These are phyloP conservation scores for Ophiocordyceps camponoti-rufipedis DNA, from an alignment of 2,329 filamentous ascomycete species.

Conservation along the genomic window DNA sequence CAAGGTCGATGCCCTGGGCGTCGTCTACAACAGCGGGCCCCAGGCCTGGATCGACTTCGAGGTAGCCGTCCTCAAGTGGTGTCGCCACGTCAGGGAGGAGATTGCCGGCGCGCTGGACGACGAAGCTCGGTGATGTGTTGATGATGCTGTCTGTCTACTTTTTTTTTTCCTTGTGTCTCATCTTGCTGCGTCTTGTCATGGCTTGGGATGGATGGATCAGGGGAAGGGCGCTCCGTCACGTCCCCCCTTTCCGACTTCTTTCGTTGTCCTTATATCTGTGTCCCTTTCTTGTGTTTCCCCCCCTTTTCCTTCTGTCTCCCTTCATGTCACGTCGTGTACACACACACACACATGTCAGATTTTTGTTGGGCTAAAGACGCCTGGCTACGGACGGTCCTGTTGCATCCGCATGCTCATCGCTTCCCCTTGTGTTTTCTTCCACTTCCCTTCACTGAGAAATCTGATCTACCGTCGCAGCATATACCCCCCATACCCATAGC, in stretches of 20 bases:
- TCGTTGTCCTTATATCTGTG: neutral
- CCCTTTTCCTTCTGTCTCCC: neutral
- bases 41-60: conserved; percentile 71
- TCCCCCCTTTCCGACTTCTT: neutral
- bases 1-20: conserved; percentile 66
- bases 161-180: neutral
- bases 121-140: neutral
- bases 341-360: neutral
- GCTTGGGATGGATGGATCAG: no score
- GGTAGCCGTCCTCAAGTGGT: conserved; percentile 68
- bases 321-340: no score
- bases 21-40: conserved; percentile 57
- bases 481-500: conserved; percentile 12
- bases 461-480: conserved; percentile 14
- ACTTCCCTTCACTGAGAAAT: neutral
- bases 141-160: neutral
- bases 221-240: no score
- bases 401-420: neutral
- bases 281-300: neutral
- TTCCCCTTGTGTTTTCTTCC: neutral
- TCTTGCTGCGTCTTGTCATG: neutral
- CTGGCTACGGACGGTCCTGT: neutral
- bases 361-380: neutral
- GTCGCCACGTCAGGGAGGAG: conserved; percentile 63
- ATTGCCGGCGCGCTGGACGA: conserved; percentile 43